These are phyloP conservation scores for Physcomitrellopsis africana DNA, from an alignment of 225 moss, liverwort and hornwort genomes.

Conservation along the genomic window DNA sequence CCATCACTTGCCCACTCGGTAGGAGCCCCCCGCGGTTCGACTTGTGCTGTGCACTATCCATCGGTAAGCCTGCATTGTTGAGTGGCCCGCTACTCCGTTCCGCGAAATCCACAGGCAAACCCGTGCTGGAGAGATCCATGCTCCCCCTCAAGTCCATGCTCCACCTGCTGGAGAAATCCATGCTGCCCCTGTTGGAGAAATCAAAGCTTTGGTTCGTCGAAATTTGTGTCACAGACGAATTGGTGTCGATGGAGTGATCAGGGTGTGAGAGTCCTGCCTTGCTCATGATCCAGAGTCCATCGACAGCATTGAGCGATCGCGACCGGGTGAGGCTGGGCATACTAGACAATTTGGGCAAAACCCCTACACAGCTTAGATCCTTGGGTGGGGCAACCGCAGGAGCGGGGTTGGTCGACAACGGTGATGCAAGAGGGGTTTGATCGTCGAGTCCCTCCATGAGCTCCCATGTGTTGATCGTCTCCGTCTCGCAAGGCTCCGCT, in stretches of 20 bases:
- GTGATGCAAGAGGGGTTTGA: conserved; percentile 33
- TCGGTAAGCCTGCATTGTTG: not conserved
- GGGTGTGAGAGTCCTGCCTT: conserved; percentile 9
- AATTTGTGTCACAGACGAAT: conserved; percentile 44
- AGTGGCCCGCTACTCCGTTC: conserved; percentile 38
- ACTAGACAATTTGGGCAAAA: not conserved
- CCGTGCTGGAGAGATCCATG: conserved; percentile 44
- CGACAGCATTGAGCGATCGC: conserved; percentile 45
- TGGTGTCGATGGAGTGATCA: conserved; percentile 28
- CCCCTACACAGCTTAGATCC: conserved; percentile 22
- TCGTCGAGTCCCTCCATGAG: conserved; percentile 71
- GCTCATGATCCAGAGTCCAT: conserved; percentile 35
- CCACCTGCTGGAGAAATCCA: conserved; percentile 43
- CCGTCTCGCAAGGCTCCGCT: conserved; percentile 22
- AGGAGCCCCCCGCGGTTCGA: conserved; percentile 21
- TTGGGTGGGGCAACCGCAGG: conserved; percentile 19
- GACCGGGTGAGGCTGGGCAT: conserved; percentile 32
- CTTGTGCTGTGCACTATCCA: too few species aligned
- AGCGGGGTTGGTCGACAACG: conserved; percentile 14
- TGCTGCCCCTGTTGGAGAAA: conserved; percentile 34
- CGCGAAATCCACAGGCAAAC: conserved; percentile 37
- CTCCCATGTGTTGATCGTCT: conserved; percentile 71
- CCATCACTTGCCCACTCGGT: conserved; percentile 56
- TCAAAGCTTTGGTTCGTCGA: conserved; percentile 46
- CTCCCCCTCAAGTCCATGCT: conserved; percentile 48